These are phyloP conservation scores for Dendrothele bispora DNA, from an alignment of 768 basidiomycete genomes.

Conservation along the genomic window DNA sequence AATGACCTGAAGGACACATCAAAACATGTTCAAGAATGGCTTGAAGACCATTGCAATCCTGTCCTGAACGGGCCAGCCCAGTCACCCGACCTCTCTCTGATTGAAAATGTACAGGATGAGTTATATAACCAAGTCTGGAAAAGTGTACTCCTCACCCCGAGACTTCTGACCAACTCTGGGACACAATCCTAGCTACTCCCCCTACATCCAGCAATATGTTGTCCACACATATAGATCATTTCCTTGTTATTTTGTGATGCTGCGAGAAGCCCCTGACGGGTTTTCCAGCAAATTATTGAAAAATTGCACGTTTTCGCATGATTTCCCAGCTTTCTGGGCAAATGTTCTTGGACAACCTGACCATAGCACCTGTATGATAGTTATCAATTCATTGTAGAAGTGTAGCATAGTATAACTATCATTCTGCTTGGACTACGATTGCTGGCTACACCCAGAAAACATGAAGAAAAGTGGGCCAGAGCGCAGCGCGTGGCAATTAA, in stretches of 20 bases:
- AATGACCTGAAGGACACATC: constrained; percentile 38
- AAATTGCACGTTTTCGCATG: too few species aligned
- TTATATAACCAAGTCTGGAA: constrained; percentile 9
- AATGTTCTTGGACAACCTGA: too few species aligned
- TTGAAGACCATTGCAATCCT: constrained; percentile 23
- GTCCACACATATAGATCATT: constrained; percentile 6
- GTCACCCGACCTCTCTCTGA: constrained; percentile 24
- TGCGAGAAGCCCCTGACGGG: neutral
- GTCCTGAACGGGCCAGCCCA: constrained; percentile 29
- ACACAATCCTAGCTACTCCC: neutral
- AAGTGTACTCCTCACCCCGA: constrained; percentile 1
- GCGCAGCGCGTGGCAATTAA: too few species aligned
- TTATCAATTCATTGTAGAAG: too few species aligned
- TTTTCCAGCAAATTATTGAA: too few species aligned
- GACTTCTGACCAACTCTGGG: constrained; percentile 15
- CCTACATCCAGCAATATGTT: neutral
- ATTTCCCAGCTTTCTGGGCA: too few species aligned
- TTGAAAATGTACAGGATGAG: constrained; percentile 22
- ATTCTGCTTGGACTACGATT: too few species aligned
- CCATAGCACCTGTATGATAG: too few species aligned
- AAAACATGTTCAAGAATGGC: constrained; percentile 24
- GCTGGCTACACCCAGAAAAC: too few species aligned
- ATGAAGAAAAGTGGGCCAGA: too few species aligned
- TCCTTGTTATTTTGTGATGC: neutral
- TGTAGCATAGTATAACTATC: too few species aligned